Evolutionary conservation across 116 monocot genomes (phyloP).

Genomic region (Iris pallida): DNA sequence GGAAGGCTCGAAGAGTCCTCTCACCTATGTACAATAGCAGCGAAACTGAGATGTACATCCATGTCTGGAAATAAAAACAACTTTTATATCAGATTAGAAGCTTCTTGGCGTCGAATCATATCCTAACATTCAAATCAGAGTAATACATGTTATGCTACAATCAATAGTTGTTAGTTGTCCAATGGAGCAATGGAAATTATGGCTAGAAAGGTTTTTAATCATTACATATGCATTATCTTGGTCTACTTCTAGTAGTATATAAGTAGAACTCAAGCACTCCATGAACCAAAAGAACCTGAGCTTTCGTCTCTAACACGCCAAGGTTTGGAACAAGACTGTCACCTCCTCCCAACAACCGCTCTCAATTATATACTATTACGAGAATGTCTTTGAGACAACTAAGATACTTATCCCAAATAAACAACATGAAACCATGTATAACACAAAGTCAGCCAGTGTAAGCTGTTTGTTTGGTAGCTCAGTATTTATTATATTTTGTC

Average conservation of each 20-base stretch:
- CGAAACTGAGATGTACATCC: constrained; percentile 72
- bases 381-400: constrained; percentile 2
- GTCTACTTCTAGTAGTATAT: not conserved
- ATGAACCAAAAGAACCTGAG: not conserved
- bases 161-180: too few relatives aligned
- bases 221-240: too few relatives aligned
- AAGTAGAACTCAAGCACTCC: not conserved
- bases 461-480: constrained; percentile 8
- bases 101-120: too few relatives aligned
- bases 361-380: not conserved
- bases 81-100: too few relatives aligned
- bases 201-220: too few relatives aligned
- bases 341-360: not conserved
- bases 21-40: constrained; percentile 59
- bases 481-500: not conserved
- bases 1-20: constrained; percentile 41
- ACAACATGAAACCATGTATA: constrained; percentile 7
- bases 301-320: not conserved
- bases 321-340: not conserved
- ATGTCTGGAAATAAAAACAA: constrained; percentile 51
- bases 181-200: too few relatives aligned
- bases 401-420: not conserved
- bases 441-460: not conserved
- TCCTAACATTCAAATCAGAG: too few relatives aligned
- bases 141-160: too few relatives aligned